A percentile compares a stretch with the other conserved stretches of the same genome.
Conservation (phyloP, 345 rosid species). For the Lumnitzera littorea region DNA sequence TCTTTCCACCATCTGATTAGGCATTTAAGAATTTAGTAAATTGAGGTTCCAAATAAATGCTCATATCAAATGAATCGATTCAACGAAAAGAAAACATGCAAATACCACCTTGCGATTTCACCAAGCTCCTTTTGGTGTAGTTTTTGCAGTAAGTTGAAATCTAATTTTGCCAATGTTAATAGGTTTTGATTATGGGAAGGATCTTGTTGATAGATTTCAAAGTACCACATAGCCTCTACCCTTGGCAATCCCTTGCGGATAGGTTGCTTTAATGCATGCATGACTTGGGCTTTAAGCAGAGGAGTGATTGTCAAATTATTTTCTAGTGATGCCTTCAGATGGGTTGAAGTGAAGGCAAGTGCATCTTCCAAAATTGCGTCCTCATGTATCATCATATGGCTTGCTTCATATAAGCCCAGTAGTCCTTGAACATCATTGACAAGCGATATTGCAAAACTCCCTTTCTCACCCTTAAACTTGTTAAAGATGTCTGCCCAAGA, state of each 20-base stretch:
- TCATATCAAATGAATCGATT: too few relatives aligned
- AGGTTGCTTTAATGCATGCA: too few relatives aligned
- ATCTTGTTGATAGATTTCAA: neutral
- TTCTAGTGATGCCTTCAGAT: constrained; percentile 8
- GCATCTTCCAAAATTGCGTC: constrained; percentile 27
- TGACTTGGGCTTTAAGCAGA: constrained; percentile 3
- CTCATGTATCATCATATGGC: constrained; percentile 17
- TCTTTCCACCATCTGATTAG: constrained; percentile 25
- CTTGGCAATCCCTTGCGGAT: neutral
- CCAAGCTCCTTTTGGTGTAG: too few relatives aligned
- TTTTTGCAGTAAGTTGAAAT: too few relatives aligned
- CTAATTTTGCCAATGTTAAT: too few relatives aligned
- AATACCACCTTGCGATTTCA: constrained; percentile 2
- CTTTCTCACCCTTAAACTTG: constrained; percentile 9
- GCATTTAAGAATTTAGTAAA: too few relatives aligned
- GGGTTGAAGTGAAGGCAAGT: constrained; percentile 17
- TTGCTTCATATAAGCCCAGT: constrained; percentile 27
- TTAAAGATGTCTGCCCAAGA: too few relatives aligned
- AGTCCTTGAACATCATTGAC: constrained; percentile 14
- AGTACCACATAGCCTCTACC: neutral
- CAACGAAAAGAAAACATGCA: too few relatives aligned
- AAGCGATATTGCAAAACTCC: constrained; percentile 5
- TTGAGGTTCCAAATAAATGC: too few relatives aligned
- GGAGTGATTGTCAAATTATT: neutral
- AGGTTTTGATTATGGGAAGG: too few relatives aligned